These are phyloP conservation scores for Exophiala aquamarina DNA, from an alignment of 2,329 filamentous ascomycete genomes.

Conservation along the genomic window DNA sequence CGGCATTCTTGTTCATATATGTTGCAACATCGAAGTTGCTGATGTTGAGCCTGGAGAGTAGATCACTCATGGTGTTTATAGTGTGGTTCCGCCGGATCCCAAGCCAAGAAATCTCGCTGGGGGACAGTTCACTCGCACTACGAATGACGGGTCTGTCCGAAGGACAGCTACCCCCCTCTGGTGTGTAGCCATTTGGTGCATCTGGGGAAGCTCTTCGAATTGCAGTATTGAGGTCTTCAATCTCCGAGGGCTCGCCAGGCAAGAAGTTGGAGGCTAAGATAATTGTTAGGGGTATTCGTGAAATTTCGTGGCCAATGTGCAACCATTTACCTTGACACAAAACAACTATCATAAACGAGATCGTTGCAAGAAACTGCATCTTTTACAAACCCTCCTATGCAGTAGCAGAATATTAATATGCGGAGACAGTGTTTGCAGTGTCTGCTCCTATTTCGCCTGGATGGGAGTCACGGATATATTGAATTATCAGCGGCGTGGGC, in stretches of 20 bases:
- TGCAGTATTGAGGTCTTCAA: neutral
- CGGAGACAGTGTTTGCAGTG: too few species aligned
- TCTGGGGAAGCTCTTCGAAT: conserved; percentile 45
- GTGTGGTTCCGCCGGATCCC: conserved; percentile 68
- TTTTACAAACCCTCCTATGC: neutral
- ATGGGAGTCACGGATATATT: too few species aligned
- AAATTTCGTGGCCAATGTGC: neutral
- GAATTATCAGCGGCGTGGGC: too few species aligned
- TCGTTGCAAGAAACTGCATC: neutral
- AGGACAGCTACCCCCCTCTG: conserved; percentile 67
- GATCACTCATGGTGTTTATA: conserved; percentile 68
- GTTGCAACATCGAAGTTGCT: conserved; percentile 67
- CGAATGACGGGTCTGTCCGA: conserved; percentile 66
- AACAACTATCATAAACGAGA: neutral
- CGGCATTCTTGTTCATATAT: conserved; percentile 64
- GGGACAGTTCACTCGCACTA: conserved; percentile 60
- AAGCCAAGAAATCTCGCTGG: conserved; percentile 73
- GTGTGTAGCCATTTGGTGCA: conserved; percentile 69
- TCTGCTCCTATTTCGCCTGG: too few species aligned
- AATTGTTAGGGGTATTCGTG: neutral
- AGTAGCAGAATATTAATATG: neutral
- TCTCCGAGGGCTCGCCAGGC: neutral
- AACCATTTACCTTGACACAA: neutral
- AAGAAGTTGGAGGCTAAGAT: neutral
- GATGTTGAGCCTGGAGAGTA: conserved; percentile 71